Base-by-base conservation (phyloP, 1,139 yeast species). In the Pichia sp. region DNA sequence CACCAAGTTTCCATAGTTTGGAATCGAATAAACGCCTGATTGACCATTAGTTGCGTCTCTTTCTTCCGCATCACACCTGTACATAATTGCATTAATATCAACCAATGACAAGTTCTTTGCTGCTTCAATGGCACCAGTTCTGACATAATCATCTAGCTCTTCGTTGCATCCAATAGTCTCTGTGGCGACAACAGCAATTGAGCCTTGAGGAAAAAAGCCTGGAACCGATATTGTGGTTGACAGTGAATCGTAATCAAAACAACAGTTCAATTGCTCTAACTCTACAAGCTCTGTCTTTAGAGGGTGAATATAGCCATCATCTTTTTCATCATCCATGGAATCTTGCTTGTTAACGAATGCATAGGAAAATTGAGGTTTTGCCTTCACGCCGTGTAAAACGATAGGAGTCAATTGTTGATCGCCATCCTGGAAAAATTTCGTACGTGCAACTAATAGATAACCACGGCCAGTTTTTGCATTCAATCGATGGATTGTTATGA, bases 381-480 rank as follows among this genome's bases (percentile, higher is more conserved):
- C 92, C 43, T 72, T 76, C 0, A 92, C 84, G 1, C 96, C 96
- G 43, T 79, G 78, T 54, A 91, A 74, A 1, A 72, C 71, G 17
- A 84, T 77, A 2, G 93, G 91, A 4, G 80, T 75, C 55, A 90
- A 72, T 48, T 67, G 66, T 67, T 85, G 88, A 33, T 75, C 73
- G 1, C 73, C 74, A 48, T 71, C 79, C 52, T 67, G 55, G 48
- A 71, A 68, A 63, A 93, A 92, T 66, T 90, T 90, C 4, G 95
- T 83, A 68, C 97, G 80, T 0, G 97, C 96, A 67, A 93, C 80
- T 64, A 93, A 75, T 63, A 88, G 90, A 83, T 89, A 89, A 1
- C 99, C 99, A 57, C 80, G 79, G 1, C 97, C 98, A 8, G 91
- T 84, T 60, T 83, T 78, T 0, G 96, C 85, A 66, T 90, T 89